Evolutionary conservation across 169 alveolate genomes (phyloP).

Genomic region (Eimeria falciformis): DNA sequence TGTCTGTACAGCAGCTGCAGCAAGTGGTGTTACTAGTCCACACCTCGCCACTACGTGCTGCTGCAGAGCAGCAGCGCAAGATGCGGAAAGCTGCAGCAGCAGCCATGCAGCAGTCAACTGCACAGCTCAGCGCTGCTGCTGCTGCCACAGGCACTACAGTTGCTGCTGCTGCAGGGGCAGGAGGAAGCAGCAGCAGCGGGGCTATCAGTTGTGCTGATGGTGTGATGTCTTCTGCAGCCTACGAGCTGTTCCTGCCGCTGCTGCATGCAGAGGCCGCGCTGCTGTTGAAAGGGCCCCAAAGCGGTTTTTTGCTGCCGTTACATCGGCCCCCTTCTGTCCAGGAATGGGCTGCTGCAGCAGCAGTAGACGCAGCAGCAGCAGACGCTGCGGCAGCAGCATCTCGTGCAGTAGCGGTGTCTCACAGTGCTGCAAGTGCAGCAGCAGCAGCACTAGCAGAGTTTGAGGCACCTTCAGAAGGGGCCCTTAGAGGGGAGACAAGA

Average conservation of each 20-base stretch:
- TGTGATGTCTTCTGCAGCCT: slow-evolving; percentile 13
- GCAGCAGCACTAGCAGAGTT: not conserved
- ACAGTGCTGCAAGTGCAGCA: slow-evolving; percentile 5
- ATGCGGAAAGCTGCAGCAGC: not conserved
- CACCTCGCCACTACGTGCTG: not conserved
- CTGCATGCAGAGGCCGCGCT: not conserved
- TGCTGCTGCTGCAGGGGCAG: slow-evolving; percentile 11
- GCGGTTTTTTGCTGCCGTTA: slow-evolving; percentile 7
- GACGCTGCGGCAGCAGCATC: not conserved
- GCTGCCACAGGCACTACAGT: not conserved
- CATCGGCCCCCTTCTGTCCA: slow-evolving; percentile 15
- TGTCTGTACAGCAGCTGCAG: slow-evolving; percentile 50
- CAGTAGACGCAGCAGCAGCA: not conserved
- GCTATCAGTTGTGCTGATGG: slow-evolving; percentile 7
- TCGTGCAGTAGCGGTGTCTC: slow-evolving; percentile 19
- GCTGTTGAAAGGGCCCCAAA: slow-evolving; percentile 24
- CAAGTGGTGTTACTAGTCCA: slow-evolving; percentile 31
- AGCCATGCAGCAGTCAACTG: not conserved
- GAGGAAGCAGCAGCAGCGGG: not conserved
- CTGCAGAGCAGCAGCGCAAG: slow-evolving; percentile 4
- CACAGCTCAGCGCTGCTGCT: not conserved
- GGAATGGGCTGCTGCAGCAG: slow-evolving; percentile 31
- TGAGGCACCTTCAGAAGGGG: not conserved
- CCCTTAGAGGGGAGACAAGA: not conserved
- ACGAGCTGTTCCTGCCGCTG: slow-evolving; percentile 42